phyloP scores from a whole-genome alignment of 495 filamentous ascomycete species.

The Podospora pseudocomata region DNA sequence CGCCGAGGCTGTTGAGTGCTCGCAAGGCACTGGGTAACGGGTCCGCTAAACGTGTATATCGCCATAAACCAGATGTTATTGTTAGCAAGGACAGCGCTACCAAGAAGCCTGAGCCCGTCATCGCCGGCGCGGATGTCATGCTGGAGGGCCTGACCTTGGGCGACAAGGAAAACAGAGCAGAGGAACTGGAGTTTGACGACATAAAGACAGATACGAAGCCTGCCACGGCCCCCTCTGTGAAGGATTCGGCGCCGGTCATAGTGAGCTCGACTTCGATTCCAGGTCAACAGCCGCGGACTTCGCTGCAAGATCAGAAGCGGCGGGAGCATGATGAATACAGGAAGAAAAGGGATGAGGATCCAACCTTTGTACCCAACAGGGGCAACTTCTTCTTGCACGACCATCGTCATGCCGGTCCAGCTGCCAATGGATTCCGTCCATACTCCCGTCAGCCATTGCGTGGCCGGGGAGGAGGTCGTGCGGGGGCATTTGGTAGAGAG shows the following conservation, averaged over 20 bases:
- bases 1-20: conserved; percentile 45
- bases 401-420: conserved; percentile 70
- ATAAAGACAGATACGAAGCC: conserved; percentile 26
- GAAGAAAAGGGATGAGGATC: conserved; percentile 82
- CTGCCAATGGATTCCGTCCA: conserved; percentile 70
- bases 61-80: conserved; percentile 34
- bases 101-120: conserved; percentile 35
- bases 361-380: conserved; percentile 90
- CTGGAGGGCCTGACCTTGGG: conserved; percentile 74
- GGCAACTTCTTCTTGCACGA: conserved; percentile 98
- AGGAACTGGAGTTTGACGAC: conserved; percentile 67
- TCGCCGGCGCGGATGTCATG: conserved; percentile 81
- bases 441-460: conserved; percentile 55
- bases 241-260: conserved; percentile 41
- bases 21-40: conserved; percentile 35
- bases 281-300: conserved; percentile 40
- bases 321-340: conserved; percentile 88
- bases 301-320: conserved; percentile 63
- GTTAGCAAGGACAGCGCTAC: conserved; percentile 35
- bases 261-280: conserved; percentile 42
- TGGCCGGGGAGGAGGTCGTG: conserved; percentile 50
- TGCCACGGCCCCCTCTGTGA: conserved; percentile 22
- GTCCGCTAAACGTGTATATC: conserved; percentile 40
- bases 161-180: conserved; percentile 49
- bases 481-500: conserved; percentile 49